Evolutionary conservation across 2,329 filamentous ascomycete species (phyloP).

Genomic region (Nemania bipapillata): DNA sequence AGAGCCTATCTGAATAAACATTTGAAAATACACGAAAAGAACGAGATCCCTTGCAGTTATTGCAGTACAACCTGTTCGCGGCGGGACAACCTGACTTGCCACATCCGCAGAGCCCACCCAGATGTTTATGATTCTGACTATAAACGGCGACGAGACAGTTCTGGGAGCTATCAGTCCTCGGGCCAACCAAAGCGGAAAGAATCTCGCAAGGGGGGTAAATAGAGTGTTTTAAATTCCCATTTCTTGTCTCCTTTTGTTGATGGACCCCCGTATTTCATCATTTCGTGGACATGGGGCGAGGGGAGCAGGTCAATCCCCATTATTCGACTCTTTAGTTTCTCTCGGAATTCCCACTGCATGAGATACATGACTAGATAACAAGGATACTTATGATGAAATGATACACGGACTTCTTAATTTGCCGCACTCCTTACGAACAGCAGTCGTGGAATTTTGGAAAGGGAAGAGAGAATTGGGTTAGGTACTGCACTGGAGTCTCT

Average conservation of each 20-base stretch:
- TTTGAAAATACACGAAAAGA: slow-evolving; percentile 20
- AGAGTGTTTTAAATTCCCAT: background rate
- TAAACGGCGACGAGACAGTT: slow-evolving; percentile 17
- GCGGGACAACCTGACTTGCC: slow-evolving; percentile 31
- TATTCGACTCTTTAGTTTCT: background rate
- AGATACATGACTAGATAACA: background rate
- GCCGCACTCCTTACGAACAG: background rate
- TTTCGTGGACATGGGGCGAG: too few species aligned
- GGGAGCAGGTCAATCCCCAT: too few species aligned
- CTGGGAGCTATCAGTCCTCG: background rate
- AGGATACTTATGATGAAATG: background rate
- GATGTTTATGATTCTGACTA: background rate
- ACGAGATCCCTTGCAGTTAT: slow-evolving; percentile 16
- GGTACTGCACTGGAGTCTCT: background rate
- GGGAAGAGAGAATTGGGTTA: background rate
- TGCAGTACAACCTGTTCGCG: slow-evolving; percentile 28
- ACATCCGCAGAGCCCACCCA: slow-evolving; percentile 18
- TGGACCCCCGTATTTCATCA: too few species aligned
- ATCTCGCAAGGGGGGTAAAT: background rate
- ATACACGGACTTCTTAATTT: background rate
- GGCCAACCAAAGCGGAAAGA: background rate
- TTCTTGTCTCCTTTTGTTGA: background rate
- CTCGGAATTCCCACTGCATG: background rate
- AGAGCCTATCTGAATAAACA: slow-evolving; percentile 36
- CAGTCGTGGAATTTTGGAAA: background rate